Conservation (phyloP, 371 early-diverging fungal genomes). For the Circinella umbellata region DNA sequence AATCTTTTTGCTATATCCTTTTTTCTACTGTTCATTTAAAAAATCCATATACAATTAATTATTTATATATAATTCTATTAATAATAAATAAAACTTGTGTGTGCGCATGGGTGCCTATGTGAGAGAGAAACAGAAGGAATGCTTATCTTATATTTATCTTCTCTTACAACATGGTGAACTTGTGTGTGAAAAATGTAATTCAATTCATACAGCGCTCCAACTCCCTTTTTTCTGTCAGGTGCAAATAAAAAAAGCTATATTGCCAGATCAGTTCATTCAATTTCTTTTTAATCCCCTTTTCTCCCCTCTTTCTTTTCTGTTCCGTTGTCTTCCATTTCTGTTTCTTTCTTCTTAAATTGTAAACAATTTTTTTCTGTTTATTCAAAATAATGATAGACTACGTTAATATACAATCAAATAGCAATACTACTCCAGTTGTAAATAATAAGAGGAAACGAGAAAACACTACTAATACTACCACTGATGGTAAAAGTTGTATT, state of each 20-base stretch:
- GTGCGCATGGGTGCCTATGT: too few species aligned
- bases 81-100: too few species aligned
- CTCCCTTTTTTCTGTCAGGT: not conserved
- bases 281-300: not conserved
- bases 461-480: not conserved
- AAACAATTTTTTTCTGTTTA: not conserved
- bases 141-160: too few species aligned
- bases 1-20: too few species aligned
- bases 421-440: not conserved
- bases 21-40: too few species aligned
- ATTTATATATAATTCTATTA: too few species aligned
- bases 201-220: not conserved
- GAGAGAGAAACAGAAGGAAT: too few species aligned
- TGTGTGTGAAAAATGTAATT: not conserved
- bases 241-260: not conserved
- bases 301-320: not conserved
- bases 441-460: slow-evolving; percentile 1
- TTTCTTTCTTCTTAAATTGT: not conserved
- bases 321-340: not conserved
- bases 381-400: not conserved
- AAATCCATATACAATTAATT: too few species aligned
- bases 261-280: slow-evolving; percentile 1
- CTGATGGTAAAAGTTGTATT: too few species aligned
- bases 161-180: too few species aligned
- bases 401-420: not conserved